Evolutionary conservation across 768 basidiomycete species (phyloP), one percentile per base, ranked within the genome.

Genomic region (Podaxis sp.): DNA sequence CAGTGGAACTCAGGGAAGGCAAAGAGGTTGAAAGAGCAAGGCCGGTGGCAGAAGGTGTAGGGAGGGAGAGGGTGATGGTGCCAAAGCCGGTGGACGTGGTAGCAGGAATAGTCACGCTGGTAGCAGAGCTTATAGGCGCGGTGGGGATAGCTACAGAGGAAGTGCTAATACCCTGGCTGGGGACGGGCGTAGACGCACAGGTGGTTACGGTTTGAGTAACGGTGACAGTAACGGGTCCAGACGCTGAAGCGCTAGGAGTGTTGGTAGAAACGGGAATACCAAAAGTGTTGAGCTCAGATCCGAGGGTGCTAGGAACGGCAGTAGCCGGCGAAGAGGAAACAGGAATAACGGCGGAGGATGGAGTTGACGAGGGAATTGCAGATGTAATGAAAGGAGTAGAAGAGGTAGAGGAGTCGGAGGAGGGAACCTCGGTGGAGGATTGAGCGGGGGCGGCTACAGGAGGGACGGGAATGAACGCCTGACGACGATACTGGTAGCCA

Each of bases 221-320:
- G 11, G 76, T 75, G 32, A 76, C 73, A 40, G 75, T 78, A 55
- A 69, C 71, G 44, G 72, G 66, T 9, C 74, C 74, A 55, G 76
- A 67, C 2, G 67, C 54, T 14, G 56, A 4, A 52, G 18, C 25
- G 10, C 47, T 40, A 5, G 46, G 35, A 1, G 52, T 18, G 37
- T n/a, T 37, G 46, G 46, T 48, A 14, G 50, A 21, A 18, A 9
- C 47, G 35, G 23, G 55, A 47, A 14, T 44, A 16, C 42, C 6
- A 18, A n/a, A 5, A 44, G 42, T 16, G 18, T 32, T 54, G 42
- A 25, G 27, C 5, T 25, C 46, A 27, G 52, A 44, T 27, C 58
- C 57, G 10, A 51, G 56, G 54, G 65, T 59, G 36, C 55, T 59
- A 23, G 68, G 59, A 54, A 62, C 57, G 40, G 55, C 61, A 27